These are phyloP conservation scores for Tulasnella sp. DNA, from an alignment of 768 basidiomycete species.

Conservation along the genomic window DNA sequence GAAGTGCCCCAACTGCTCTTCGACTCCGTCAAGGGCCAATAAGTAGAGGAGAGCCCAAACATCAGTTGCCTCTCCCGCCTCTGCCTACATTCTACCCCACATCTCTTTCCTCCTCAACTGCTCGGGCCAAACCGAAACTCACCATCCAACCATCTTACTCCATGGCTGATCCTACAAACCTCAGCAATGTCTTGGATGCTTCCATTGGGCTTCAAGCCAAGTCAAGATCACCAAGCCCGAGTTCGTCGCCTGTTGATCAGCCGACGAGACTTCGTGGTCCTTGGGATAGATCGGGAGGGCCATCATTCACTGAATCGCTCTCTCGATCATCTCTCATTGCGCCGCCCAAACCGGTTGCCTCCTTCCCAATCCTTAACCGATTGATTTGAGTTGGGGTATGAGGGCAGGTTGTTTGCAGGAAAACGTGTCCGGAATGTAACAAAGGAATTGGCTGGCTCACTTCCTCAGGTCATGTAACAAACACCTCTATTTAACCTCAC, in stretches of 20 bases:
- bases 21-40: slow-evolving; percentile 9
- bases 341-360: slow-evolving; percentile 8
- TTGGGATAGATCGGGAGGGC: slow-evolving; percentile 7
- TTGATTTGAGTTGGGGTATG: not conserved
- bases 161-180: no score
- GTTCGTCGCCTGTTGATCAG: not conserved
- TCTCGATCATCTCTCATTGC: slow-evolving; percentile 1
- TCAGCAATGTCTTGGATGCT: slow-evolving; percentile 4
- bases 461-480: not conserved
- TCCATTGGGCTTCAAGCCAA: not conserved
- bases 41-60: not conserved
- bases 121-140: not conserved
- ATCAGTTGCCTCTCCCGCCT: not conserved
- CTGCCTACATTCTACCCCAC: not conserved
- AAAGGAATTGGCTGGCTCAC: slow-evolving; percentile 1
- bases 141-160: no score
- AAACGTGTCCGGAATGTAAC: not conserved
- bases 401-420: not conserved
- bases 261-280: not conserved
- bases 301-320: not conserved
- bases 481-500: not conserved
- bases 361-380: not conserved
- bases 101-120: not conserved
- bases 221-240: not conserved
- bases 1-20: slow-evolving; percentile 11